Percentiles rank a stretch among this genome's conserved stretches.
Conservation (phyloP, 441 rosid species). For the Breynia disticha region DNA sequence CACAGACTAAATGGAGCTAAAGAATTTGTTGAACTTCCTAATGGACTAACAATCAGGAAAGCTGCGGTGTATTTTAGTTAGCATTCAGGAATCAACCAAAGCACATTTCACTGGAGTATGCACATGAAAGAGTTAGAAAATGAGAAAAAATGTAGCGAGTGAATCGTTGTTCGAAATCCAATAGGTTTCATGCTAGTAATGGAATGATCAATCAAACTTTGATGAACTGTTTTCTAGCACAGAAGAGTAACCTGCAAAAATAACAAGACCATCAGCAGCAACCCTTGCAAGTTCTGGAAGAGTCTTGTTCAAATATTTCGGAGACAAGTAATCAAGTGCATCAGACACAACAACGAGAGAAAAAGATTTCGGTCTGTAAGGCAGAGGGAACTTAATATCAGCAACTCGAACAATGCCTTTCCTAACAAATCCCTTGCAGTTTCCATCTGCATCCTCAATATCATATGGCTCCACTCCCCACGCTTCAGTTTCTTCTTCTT, state of each 20-base stretch:
- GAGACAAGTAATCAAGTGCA: slow-evolving; percentile 48
- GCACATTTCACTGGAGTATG: no score
- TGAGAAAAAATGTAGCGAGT: no score
- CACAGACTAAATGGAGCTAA: no score
- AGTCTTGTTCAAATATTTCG: slow-evolving; percentile 42
- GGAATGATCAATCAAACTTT: no score
- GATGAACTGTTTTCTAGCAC: not conserved
- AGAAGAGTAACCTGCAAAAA: slow-evolving; percentile 30
- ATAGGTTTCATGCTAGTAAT: no score
- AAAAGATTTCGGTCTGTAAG: slow-evolving; percentile 42
- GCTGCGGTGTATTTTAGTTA: no score
- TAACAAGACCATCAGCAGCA: slow-evolving; percentile 39
- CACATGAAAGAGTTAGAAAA: no score
- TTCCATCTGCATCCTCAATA: slow-evolving; percentile 37
- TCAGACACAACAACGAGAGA: slow-evolving; percentile 45
- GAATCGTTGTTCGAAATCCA: no score
- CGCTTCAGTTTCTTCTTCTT: slow-evolving; percentile 41
- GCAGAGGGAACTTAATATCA: slow-evolving; percentile 48
- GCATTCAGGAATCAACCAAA: no score
- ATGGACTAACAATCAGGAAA: no score
- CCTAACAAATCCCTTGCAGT: slow-evolving; percentile 37
- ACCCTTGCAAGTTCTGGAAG: slow-evolving; percentile 47
- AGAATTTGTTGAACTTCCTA: no score
- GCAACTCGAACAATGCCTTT: slow-evolving; percentile 48
- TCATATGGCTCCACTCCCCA: slow-evolving; percentile 64